Conservation (phyloP, 192 early-diverging fungal species). For the Diversispora epigaea region DNA sequence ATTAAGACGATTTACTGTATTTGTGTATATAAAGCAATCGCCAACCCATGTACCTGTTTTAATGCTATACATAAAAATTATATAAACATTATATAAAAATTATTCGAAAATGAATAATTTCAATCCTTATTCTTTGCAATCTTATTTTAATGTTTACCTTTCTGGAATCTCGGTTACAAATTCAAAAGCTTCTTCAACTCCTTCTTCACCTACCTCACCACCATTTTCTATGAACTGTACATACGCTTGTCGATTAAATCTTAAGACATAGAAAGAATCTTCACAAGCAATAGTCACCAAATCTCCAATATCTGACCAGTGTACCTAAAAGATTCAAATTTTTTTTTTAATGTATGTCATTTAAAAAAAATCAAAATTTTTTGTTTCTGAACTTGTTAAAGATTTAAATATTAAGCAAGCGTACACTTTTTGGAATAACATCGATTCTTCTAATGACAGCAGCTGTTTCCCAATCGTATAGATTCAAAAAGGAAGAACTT, state of each 20-base stretch:
- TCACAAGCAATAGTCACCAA: constrained; percentile 90
- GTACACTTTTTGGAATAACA: constrained; percentile 76
- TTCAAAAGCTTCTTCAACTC: constrained; percentile 94
- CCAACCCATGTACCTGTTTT: constrained; percentile 97
- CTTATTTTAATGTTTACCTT: constrained; percentile 49
- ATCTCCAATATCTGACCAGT: constrained; percentile 95
- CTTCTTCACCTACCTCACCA: constrained; percentile 80
- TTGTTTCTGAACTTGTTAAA: background rate
- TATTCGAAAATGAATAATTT: background rate
- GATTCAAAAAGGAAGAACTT: constrained; percentile 81
- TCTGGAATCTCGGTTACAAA: constrained; percentile 92
- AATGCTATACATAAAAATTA: constrained; percentile 54
- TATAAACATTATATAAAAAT: constrained; percentile 16
- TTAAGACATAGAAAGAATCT: constrained; percentile 92
- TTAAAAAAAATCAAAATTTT: constrained; percentile 4
- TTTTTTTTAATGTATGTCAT: no score
- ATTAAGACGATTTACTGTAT: constrained; percentile 84
- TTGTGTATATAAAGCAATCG: constrained; percentile 99
- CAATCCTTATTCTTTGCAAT: background rate
- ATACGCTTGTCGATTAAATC: constrained; percentile 88
- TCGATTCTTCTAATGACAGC: constrained; percentile 90
- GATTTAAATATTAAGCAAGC: background rate
- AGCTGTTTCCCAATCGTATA: constrained; percentile 99
- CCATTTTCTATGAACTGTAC: constrained; percentile 67
- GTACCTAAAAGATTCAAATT: constrained; percentile 54